Evolutionary conservation across 2,329 filamentous ascomycete genomes (phyloP).

Genomic region (Anisogramma anomala): DNA sequence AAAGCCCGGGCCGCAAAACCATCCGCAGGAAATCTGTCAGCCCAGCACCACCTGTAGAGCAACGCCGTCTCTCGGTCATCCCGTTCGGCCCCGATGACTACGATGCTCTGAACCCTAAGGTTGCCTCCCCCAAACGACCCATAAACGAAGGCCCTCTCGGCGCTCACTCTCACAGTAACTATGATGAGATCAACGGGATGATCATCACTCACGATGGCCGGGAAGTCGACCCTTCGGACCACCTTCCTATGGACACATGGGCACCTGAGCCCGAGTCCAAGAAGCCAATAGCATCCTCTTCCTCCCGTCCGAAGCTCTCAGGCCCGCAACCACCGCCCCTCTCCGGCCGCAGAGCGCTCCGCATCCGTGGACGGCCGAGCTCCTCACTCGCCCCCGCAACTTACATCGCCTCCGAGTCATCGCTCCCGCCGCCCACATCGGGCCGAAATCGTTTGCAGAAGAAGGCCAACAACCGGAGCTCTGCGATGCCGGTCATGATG

Average conservation of each 20-base stretch:
- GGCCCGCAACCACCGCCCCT: conserved; percentile 42
- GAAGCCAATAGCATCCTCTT: conserved; percentile 23
- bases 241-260: conserved; percentile 66
- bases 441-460: conserved; percentile 55
- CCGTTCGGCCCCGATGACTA: conserved; percentile 70
- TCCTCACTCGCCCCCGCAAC: conserved; percentile 25
- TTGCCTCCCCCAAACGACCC: conserved; percentile 25
- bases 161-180: conserved; percentile 24
- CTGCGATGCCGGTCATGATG: conserved; percentile 28
- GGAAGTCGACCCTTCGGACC: conserved; percentile 70
- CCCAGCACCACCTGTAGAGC: conserved; percentile 45
- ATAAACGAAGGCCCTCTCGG: conserved; percentile 23
- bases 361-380: conserved; percentile 37
- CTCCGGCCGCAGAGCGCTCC: conserved; percentile 40
- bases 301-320: conserved; percentile 34
- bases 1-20: conserved; percentile 32
- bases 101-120: conserved; percentile 55
- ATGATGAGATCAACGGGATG: conserved; percentile 49
- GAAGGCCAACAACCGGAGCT: conserved; percentile 36
- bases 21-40: conserved; percentile 58
- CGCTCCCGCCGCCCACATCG: conserved; percentile 24
- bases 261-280: conserved; percentile 60
- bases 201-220: conserved; percentile 66
- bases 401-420: conserved; percentile 19
- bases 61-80: conserved; percentile 45